phyloP scores from a whole-genome alignment of 1,139 yeast genomes.

The Protomyces pachydermus region DNA sequence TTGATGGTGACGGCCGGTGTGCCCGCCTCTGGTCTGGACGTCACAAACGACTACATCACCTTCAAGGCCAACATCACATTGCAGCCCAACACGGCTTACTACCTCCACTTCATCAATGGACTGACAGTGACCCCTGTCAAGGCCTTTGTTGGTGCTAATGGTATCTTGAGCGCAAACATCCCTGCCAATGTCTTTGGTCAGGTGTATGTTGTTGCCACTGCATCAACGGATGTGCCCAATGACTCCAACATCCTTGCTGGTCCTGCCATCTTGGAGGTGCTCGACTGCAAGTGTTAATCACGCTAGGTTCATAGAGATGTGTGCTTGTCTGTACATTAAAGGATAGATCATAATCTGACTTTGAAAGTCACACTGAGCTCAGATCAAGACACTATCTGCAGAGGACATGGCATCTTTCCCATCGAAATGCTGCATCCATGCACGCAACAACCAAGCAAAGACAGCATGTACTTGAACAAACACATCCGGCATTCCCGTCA shows the following conservation, averaged over 20 bases:
- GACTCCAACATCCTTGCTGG: conserved; percentile 30
- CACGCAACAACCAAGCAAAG: conserved; percentile 26
- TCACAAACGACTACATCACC: conserved; percentile 21
- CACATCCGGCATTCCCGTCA: conserved; percentile 25
- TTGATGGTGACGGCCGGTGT: conserved; percentile 26
- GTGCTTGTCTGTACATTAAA: too few relatives aligned
- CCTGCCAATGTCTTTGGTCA: conserved; percentile 29
- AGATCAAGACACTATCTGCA: too few relatives aligned
- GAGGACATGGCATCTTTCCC: background rate
- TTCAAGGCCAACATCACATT: conserved; percentile 13
- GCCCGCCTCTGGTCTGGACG: conserved; percentile 11
- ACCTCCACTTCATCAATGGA: conserved; percentile 30
- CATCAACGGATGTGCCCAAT: conserved; percentile 16
- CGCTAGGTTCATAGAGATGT: too few relatives aligned
- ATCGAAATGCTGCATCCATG: conserved; percentile 28
- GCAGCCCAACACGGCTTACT: conserved; percentile 24
- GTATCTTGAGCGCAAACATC: conserved; percentile 24
- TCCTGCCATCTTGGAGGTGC: conserved; percentile 31
- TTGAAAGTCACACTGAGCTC: too few relatives aligned
- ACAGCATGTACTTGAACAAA: conserved; percentile 26
- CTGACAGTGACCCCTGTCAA: conserved; percentile 15
- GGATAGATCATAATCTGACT: too few relatives aligned
- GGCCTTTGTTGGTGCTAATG: conserved; percentile 25
- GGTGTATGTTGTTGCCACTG: conserved; percentile 30
- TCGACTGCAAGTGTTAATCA: conserved; percentile 14